Conservation (phyloP, 2,329 filamentous ascomycete species). For the Aphanoascus verrucosus region DNA sequence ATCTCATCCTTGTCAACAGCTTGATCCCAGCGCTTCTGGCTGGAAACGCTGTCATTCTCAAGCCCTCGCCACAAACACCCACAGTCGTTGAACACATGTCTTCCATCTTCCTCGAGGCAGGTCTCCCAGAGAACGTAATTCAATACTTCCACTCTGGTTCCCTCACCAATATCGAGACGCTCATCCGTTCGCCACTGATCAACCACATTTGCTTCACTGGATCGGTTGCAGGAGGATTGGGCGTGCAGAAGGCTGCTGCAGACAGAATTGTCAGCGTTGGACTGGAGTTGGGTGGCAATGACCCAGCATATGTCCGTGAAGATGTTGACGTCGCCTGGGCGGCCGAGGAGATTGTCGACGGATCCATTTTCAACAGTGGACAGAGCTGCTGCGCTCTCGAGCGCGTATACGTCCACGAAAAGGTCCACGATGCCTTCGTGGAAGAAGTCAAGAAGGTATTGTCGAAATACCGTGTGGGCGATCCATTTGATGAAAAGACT, state of each 20-base stretch:
- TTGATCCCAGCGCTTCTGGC: slow-evolving; percentile 82
- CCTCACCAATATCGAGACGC: slow-evolving; percentile 60
- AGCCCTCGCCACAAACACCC: slow-evolving; percentile 89
- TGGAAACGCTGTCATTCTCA: slow-evolving; percentile 84
- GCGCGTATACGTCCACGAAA: slow-evolving; percentile 78
- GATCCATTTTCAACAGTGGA: slow-evolving; percentile 95
- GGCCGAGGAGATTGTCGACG: slow-evolving; percentile 88
- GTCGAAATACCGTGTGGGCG: slow-evolving; percentile 72
- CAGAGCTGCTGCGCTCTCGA: slow-evolving; percentile 94
- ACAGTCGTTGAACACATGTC: slow-evolving; percentile 79
- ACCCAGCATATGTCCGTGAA: slow-evolving; percentile 75
- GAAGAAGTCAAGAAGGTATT: slow-evolving; percentile 69
- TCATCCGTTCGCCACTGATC: slow-evolving; percentile 67
- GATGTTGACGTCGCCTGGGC: slow-evolving; percentile 88
- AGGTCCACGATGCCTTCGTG: slow-evolving; percentile 73
- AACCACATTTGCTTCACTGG: slow-evolving; percentile 86
- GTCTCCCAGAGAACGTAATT: slow-evolving; percentile 70
- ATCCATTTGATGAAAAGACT: slow-evolving; percentile 67
- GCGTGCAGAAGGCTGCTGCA: slow-evolving; percentile 73
- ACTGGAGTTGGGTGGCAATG: slow-evolving; percentile 87
- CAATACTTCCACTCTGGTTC: slow-evolving; percentile 90
- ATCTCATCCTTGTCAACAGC: slow-evolving; percentile 85
- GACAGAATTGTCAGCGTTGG: slow-evolving; percentile 78
- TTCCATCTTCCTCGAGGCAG: slow-evolving; percentile 65
- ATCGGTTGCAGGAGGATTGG: slow-evolving; percentile 75